A percentile compares a stretch with the other conserved stretches of the same genome.
Evolutionary conservation across 2,329 filamentous ascomycete species (phyloP).

Genomic region (Curvularia spicifera): DNA sequence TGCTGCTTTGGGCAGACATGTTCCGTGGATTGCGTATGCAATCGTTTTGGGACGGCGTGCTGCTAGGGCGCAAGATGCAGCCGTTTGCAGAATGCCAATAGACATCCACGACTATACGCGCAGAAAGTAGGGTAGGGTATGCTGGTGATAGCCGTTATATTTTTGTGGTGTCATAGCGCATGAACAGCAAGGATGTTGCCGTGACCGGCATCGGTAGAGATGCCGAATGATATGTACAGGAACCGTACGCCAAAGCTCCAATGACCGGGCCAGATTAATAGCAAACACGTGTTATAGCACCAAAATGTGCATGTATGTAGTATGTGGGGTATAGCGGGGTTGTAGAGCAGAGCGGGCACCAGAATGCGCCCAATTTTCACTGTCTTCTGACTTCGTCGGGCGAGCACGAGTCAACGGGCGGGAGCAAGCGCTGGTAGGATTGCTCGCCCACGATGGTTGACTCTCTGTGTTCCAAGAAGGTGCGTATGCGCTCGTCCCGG

Average conservation of each 20-base stretch:
- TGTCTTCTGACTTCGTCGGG: constrained; percentile 50
- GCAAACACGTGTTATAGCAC: constrained; percentile 15
- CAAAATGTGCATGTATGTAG: constrained; percentile 14
- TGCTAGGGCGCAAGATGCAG: background rate
- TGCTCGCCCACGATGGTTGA: constrained; percentile 52
- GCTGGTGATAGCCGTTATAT: constrained; percentile 23
- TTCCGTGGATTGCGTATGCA: background rate
- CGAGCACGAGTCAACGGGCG: constrained; percentile 55
- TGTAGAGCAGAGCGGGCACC: constrained; percentile 10
- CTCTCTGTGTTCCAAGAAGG: constrained; percentile 69
- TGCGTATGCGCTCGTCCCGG: constrained; percentile 68
- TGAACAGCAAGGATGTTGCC: constrained; percentile 24
- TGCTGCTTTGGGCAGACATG: constrained; percentile 9
- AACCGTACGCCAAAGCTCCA: constrained; percentile 29
- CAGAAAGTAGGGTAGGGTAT: background rate
- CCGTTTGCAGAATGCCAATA: background rate
- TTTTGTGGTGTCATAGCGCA: constrained; percentile 35
- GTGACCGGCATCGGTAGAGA: constrained; percentile 15
- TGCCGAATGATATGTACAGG: constrained; percentile 31
- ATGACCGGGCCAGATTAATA: constrained; percentile 14
- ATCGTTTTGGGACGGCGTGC: background rate
- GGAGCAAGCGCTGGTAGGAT: constrained; percentile 54
- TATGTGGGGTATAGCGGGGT: constrained; percentile 9
- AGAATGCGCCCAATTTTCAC: constrained; percentile 24
- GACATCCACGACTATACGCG: background rate